phyloP scores from a whole-genome alignment of 192 early-diverging fungal genomes.

The Podila minutissima region DNA sequence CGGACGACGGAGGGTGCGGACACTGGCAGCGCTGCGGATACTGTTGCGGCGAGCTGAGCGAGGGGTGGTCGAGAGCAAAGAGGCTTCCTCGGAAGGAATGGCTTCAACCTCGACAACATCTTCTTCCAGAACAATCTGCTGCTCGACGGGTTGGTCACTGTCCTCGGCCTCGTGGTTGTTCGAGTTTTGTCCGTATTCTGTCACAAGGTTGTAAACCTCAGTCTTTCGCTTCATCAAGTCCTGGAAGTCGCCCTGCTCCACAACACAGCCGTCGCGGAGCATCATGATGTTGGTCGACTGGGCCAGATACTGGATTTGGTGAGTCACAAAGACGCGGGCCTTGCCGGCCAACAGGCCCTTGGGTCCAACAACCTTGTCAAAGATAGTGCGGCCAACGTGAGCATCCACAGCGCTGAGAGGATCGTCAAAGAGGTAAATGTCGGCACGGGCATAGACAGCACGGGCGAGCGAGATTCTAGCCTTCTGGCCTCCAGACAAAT shows the following conservation, averaged over 20 bases:
- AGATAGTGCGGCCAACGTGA: conserved; percentile 73
- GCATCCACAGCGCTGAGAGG: conserved; percentile 71
- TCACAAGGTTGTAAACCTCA: conserved; percentile 73
- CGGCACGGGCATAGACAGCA: conserved; percentile 92
- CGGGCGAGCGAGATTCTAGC: conserved; percentile 71
- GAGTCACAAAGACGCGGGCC: conserved; percentile 84
- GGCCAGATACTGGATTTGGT: conserved; percentile 81
- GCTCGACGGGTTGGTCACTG: conserved; percentile 16
- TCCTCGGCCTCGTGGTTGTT: conserved; percentile 27
- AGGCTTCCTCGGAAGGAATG: conserved; percentile 24
- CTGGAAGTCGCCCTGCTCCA: conserved; percentile 72
- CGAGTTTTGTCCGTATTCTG: conserved; percentile 72
- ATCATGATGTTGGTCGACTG: conserved; percentile 74
- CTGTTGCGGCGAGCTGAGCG: conserved; percentile 26
- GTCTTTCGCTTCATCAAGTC: conserved; percentile 71
- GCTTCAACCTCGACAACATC: conserved; percentile 22
- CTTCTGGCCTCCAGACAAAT: conserved; percentile 93
- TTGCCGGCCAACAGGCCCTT: conserved; percentile 84
- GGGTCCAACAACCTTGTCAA: conserved; percentile 89
- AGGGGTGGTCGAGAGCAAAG: conserved; percentile 24
- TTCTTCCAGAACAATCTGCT: conserved; percentile 25
- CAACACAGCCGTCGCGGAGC: conserved; percentile 76
- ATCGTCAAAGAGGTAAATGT: conserved; percentile 65
- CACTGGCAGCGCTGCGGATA: conserved; percentile 27
- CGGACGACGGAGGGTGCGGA: conserved; percentile 62